Conservation (phyloP, 2,329 filamentous ascomycete genomes). For the Dactylonectria macrodidyma region DNA sequence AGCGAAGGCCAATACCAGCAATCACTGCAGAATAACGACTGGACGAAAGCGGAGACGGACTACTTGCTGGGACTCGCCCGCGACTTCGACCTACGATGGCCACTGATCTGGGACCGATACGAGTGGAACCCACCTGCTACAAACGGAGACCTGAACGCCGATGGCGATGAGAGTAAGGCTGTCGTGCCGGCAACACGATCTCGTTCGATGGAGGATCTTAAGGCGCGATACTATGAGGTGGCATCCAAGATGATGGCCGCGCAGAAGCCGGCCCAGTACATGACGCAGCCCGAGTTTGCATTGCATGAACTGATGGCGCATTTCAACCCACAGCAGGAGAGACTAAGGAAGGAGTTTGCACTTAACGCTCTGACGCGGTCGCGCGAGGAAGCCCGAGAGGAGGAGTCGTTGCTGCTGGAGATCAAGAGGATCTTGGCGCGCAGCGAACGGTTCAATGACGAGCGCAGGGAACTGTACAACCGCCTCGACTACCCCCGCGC, state of each 20-base stretch:
- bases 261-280: constrained; percentile 84
- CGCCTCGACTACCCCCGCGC: constrained; percentile 85
- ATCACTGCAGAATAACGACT: constrained; percentile 81
- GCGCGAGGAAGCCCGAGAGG: constrained; percentile 91
- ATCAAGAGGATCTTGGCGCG: constrained; percentile 92
- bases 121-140: constrained; percentile 73
- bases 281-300: constrained; percentile 88
- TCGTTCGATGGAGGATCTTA: constrained; percentile 90
- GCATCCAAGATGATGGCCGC: constrained; percentile 86
- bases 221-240: constrained; percentile 90
- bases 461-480: constrained; percentile 88
- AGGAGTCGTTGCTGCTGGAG: constrained; percentile 90
- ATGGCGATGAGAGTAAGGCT: constrained; percentile 65
- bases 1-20: constrained; percentile 88
- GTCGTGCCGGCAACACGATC: constrained; percentile 67
- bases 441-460: constrained; percentile 88
- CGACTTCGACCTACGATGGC: constrained; percentile 91
- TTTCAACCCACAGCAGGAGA: constrained; percentile 87
- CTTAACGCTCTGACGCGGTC: constrained; percentile 83
- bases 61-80: constrained; percentile 84
- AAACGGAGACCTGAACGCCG: constrained; percentile 61
- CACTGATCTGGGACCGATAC: constrained; percentile 93
- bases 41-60: constrained; percentile 94
- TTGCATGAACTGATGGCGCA: constrained; percentile 88
- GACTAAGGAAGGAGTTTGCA: constrained; percentile 86